A percentile compares a stretch with the other conserved stretches of the same genome.
phyloP scores from a whole-genome alignment of 148 eudicot species.

The Oxyria digyna region DNA sequence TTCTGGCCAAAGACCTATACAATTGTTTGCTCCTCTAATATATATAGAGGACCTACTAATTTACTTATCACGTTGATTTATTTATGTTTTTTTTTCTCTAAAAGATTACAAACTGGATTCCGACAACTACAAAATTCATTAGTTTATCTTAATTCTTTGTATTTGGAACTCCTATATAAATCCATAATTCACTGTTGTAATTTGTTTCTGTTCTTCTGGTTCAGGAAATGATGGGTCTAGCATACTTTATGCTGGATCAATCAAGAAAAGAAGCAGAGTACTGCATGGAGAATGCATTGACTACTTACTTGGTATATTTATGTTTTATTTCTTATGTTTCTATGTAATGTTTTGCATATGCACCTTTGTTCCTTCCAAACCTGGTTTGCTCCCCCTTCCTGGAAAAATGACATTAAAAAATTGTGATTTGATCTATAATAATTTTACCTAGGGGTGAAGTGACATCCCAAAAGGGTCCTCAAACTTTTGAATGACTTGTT shows the following conservation, averaged over 20 bases:
- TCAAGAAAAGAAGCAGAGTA: slow-evolving; percentile 89
- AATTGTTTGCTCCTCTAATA: not conserved
- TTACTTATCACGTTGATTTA: not conserved
- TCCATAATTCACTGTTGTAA: not conserved
- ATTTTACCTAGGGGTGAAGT: not conserved
- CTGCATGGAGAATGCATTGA: slow-evolving; percentile 94
- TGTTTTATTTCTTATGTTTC: slow-evolving; percentile 5
- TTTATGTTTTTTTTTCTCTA: not conserved
- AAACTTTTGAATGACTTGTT: not conserved
- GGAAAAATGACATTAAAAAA: not conserved
- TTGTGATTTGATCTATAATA: not conserved
- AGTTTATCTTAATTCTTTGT: not conserved
- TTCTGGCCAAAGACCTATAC: not conserved
- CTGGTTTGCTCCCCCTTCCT: not conserved
- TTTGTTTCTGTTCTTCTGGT: slow-evolving; percentile 9
- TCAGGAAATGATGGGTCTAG: slow-evolving; percentile 96
- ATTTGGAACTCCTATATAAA: not conserved
- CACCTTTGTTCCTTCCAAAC: not conserved
- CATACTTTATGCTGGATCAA: slow-evolving; percentile 86
- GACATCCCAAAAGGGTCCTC: not conserved
- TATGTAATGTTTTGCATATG: not conserved
- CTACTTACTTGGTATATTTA: slow-evolving; percentile 56
- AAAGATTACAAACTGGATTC: not conserved
- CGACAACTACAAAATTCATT: not conserved
- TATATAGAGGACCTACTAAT: not conserved